Base-by-base conservation (phyloP, 306 rosid species). In the Lathyrus tuberosus region DNA sequence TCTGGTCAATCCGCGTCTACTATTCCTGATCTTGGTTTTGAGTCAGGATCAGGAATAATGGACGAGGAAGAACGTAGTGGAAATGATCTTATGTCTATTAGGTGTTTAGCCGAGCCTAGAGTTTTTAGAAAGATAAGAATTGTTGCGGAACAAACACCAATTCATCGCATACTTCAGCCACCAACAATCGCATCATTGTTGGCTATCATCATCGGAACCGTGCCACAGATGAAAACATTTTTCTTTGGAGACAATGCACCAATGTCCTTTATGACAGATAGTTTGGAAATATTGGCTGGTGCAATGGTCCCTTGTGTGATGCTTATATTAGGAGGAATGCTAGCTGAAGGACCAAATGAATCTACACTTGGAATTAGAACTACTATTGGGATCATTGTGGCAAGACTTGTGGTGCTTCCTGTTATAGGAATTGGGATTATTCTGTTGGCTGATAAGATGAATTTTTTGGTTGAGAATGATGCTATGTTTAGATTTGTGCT, bases 361-460 rank as follows among this genome's bases (percentile, higher is more conserved):
- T 92, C 98, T 31, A 83, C 64, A 54, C 87, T 92, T 33, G 96
- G 98, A 51, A 80, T 76, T 58, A 78, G 79, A 70, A 92, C 96
- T 43, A 87, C 91, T 3, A 41, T 89, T 47, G 96, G 96, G 61
- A 78, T 92, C 49, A 75, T 40, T 17, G 85, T 87, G 35, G 90
- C 98, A n/a, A 89, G 96, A 79, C 95, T 92, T 47, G 75, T 92
- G 35, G 69, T 92, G 79, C 98, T 92, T 77, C 98, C 98, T 65
- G 13, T 84, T 11, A 9, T 92, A 30, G 98, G 98, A 67, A 86
- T 89, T 8, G 92, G 88, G 53, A 71, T 86, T 51, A 91, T 89
- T 66, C 11, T 72, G 0, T 63, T 84, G 72, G 86, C 96, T 31
- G 87, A 82, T 72, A 84, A 80, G 82, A 77, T 89, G 20, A 57